Conservation (phyloP, 1,284 basidiomycete genomes). For the Ustilago esculenta region DNA sequence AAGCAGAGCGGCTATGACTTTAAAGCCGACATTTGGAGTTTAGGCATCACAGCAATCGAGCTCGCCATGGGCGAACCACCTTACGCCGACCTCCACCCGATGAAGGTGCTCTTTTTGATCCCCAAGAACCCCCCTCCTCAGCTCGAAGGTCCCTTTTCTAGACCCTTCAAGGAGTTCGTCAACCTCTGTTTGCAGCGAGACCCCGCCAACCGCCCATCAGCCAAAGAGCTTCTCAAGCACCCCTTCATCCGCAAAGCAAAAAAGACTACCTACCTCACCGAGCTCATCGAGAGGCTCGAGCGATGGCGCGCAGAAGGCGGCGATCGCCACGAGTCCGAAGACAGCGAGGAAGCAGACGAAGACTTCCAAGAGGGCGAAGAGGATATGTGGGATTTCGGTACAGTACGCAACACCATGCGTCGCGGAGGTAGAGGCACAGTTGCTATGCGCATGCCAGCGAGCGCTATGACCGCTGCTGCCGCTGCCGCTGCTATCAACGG, state of each 20-base stretch:
- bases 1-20: conserved; percentile 99
- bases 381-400: conserved; percentile 63
- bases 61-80: conserved; percentile 96
- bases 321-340: conserved; percentile 55
- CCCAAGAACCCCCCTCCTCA: conserved; percentile 95
- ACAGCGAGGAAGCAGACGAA: conserved; percentile 52
- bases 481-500: conserved; percentile 38
- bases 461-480: conserved; percentile 44
- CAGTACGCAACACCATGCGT: conserved; percentile 55
- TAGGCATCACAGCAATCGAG: conserved; percentile 91
- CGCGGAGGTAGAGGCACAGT: conserved; percentile 42
- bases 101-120: conserved; percentile 99
- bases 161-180: conserved; percentile 93
- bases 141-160: conserved; percentile 86
- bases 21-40: conserved; percentile 85
- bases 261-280: conserved; percentile 91
- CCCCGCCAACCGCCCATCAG: conserved; percentile 90
- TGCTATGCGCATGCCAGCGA: conserved; percentile 50
- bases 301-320: conserved; percentile 82
- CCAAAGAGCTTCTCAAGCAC: conserved; percentile 93
- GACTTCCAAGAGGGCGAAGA: conserved; percentile 51
- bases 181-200: conserved; percentile 91
- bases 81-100: conserved; percentile 96
- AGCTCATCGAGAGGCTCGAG: conserved; percentile 92
- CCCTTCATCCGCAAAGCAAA: conserved; percentile 94